A percentile compares a stretch with the other conserved stretches of the same genome.
Evolutionary conservation across 2,329 filamentous ascomycete species (phyloP).

Genomic region (Chalaropsis thielavioides): DNA sequence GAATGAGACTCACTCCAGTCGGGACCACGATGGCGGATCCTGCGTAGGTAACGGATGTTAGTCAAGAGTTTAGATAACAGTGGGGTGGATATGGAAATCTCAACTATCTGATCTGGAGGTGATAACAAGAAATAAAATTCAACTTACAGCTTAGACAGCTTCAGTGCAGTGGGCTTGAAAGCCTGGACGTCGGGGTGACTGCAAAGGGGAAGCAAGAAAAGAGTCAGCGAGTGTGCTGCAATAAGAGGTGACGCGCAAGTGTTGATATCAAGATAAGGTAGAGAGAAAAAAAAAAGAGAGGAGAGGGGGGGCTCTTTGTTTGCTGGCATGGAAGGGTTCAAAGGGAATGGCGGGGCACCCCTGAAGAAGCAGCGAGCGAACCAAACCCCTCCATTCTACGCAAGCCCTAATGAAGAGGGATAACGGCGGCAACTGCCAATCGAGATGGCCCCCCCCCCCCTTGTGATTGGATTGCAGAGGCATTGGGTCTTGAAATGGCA

Average conservation of each 20-base stretch:
- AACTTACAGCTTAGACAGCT: slow-evolving; percentile 83
- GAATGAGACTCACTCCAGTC: slow-evolving; percentile 74
- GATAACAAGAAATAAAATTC: slow-evolving; percentile 1
- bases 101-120: neutral
- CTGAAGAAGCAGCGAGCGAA: neutral
- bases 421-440: neutral
- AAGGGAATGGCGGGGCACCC: neutral
- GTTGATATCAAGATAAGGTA: too few relatives aligned
- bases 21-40: slow-evolving; percentile 87
- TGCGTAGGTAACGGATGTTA: slow-evolving; percentile 26
- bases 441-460: too few relatives aligned
- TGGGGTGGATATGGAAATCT: neutral
- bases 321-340: neutral
- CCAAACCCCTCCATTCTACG: neutral
- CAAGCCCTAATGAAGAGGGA: neutral
- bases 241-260: too few relatives aligned
- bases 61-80: slow-evolving; percentile 9
- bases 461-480: too few relatives aligned
- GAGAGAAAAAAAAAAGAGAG: too few relatives aligned
- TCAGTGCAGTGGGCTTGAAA: slow-evolving; percentile 89
- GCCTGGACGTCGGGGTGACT: slow-evolving; percentile 87
- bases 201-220: slow-evolving; percentile 16
- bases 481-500: neutral
- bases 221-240: neutral
- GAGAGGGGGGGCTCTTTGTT: neutral